These are phyloP conservation scores for Phytophthora multivora DNA, from an alignment of 352 stramenopile genomes.

Conservation along the genomic window DNA sequence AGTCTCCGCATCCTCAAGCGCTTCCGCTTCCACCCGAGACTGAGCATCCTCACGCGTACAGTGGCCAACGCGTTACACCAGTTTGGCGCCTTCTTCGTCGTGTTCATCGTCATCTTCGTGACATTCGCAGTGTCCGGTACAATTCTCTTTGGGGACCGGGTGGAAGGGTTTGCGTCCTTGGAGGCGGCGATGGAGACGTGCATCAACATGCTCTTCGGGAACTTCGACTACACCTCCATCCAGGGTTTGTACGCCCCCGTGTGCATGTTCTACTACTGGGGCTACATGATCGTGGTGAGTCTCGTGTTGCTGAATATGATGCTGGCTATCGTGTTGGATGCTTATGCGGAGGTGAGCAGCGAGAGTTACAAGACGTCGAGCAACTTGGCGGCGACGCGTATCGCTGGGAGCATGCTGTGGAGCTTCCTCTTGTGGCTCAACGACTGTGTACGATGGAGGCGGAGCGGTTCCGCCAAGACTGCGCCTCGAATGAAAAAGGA, in stretches of 20 bases:
- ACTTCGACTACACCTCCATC: conserved; percentile 61
- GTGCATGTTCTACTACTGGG: conserved; percentile 70
- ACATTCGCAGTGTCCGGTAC: conserved; percentile 54
- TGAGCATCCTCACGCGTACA: conserved; percentile 27
- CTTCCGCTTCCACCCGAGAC: conserved; percentile 29
- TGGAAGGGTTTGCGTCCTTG: conserved; percentile 53
- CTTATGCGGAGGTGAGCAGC: conserved; percentile 31
- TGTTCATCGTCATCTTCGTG: conserved; percentile 64
- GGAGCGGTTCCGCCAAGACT: conserved; percentile 13
- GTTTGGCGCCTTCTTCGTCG: conserved; percentile 58
- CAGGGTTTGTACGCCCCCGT: conserved; percentile 44
- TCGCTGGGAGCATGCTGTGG: conserved; percentile 31
- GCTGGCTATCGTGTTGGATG: conserved; percentile 64
- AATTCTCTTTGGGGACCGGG: conserved; percentile 62
- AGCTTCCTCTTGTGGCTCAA: conserved; percentile 13
- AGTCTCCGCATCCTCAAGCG: conserved; percentile 32
- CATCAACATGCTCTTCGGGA: conserved; percentile 73
- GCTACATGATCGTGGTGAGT: conserved; percentile 65
- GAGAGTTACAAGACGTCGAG: conserved; percentile 33
- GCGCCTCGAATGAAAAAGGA: background rate
- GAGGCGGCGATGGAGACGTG: conserved; percentile 50
- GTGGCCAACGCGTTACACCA: conserved; percentile 46
- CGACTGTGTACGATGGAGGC: conserved; percentile 5
- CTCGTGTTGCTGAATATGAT: conserved; percentile 70
- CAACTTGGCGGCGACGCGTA: conserved; percentile 32